Percentiles rank a stretch among this genome's conserved stretches.
These are phyloP conservation scores for Pythium aphanidermatum DNA, from an alignment of 352 stramenopile genomes.

Conservation along the genomic window DNA sequence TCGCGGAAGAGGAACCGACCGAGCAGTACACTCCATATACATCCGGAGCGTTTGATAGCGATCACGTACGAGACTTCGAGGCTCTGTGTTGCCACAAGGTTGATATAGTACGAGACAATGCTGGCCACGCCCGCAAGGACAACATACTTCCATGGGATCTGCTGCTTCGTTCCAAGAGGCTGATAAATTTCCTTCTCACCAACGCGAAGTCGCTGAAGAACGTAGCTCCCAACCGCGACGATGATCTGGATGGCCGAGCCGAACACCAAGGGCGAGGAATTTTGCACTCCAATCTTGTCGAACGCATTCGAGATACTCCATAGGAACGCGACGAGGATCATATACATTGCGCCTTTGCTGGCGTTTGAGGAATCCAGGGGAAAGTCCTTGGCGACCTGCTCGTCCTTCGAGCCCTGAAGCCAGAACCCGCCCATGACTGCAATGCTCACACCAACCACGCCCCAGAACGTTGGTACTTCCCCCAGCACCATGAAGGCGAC, in stretches of 20 bases:
- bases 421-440: slow-evolving; percentile 69
- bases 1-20: slow-evolving; percentile 71
- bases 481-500: slow-evolving; percentile 71
- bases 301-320: slow-evolving; percentile 83
- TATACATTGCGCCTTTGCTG: slow-evolving; percentile 77
- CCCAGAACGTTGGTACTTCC: slow-evolving; percentile 59
- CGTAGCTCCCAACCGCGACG: slow-evolving; percentile 50
- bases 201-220: slow-evolving; percentile 52
- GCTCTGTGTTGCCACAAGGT: slow-evolving; percentile 68
- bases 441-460: slow-evolving; percentile 59
- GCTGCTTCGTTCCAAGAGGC: slow-evolving; percentile 42
- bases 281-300: slow-evolving; percentile 81
- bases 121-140: slow-evolving; percentile 59
- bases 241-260: slow-evolving; percentile 69
- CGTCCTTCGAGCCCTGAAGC: slow-evolving; percentile 51
- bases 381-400: slow-evolving; percentile 36
- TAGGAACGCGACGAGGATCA: slow-evolving; percentile 73
- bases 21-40: slow-evolving; percentile 78
- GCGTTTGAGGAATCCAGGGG: slow-evolving; percentile 44
- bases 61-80: slow-evolving; percentile 83
- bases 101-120: slow-evolving; percentile 81
- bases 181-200: slow-evolving; percentile 53
- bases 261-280: slow-evolving; percentile 67
- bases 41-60: slow-evolving; percentile 78
- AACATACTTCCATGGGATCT: slow-evolving; percentile 71